These are phyloP conservation scores for Corynascus novoguineensis DNA, from an alignment of 495 filamentous ascomycete species.

Conservation along the genomic window DNA sequence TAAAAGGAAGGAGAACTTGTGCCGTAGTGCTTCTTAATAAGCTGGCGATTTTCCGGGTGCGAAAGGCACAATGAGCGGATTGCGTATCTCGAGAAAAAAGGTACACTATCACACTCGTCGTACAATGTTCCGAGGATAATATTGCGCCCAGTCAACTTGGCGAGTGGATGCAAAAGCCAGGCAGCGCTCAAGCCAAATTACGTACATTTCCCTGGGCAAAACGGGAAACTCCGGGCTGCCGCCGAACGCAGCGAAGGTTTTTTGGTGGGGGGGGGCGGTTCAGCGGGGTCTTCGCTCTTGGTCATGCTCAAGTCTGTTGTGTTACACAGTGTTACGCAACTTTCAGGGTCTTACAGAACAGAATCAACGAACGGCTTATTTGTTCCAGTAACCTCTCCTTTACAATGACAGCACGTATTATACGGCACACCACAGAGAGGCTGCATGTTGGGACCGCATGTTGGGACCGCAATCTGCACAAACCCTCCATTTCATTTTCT, in stretches of 20 bases:
- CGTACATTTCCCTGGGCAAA: constrained; percentile 8
- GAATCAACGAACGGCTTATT: too few species aligned
- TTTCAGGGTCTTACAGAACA: too few species aligned
- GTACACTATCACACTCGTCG: neutral
- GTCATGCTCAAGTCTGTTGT: neutral
- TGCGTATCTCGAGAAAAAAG: neutral
- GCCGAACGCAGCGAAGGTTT: neutral
- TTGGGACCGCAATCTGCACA: too few species aligned
- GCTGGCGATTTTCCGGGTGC: neutral
- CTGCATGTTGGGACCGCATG: too few species aligned
- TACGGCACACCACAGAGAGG: too few species aligned
- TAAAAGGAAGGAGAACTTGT: neutral
- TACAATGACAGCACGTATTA: too few species aligned
- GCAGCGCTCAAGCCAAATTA: constrained; percentile 17
- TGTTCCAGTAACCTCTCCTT: too few species aligned
- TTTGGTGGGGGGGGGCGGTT: constrained; percentile 2
- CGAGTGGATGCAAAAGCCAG: constrained; percentile 5
- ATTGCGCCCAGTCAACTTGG: neutral
- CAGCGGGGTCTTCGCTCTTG: constrained; percentile 10
- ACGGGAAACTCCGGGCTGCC: constrained; percentile 12
- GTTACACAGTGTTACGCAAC: too few species aligned
- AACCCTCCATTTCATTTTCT: constrained; percentile 10
- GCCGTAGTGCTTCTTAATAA: neutral
- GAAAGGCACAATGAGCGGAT: neutral
- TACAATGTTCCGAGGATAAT: neutral